Evolutionary conservation across 1,284 basidiomycete species (phyloP), one percentile per base, ranked within the genome.

Genomic region (Sparassis latifolia): DNA sequence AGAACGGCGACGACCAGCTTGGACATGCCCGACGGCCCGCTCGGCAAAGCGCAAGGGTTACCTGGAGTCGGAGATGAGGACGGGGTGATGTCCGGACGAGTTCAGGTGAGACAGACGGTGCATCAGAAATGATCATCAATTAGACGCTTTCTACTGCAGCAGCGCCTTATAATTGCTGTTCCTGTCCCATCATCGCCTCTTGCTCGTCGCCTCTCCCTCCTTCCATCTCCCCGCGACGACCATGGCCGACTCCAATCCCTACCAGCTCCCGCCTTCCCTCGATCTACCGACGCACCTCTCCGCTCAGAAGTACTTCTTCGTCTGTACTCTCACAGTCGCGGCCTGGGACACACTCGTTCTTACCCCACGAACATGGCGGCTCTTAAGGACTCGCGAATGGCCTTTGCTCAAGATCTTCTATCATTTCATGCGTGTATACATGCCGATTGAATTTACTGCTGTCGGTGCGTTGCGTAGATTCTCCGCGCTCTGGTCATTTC

Each of bases 311-410:
- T 91, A 90, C 61, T 89, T 90, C 66, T 80, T 86, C 48, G 88
- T 90, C 52, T 91, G 88, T 71, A 88, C 88, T 0, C 77, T 91
- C 52, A 91, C 88, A 45, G 86, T 91, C 49, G 85, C 88, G 0
- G 88, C 88, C 7, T 90, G 88, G 88, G 88, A 91, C 60, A 83
- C 87, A 33, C 80, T 91, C 57, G 88, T 91, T 28, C 76, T 91
- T 42, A 84, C 82, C 4, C 88, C 88, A 0, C 71, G 88, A 45
- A 82, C 83, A 49, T 90, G 82, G 78, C 77, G 82, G 40, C 78
- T 91, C 49, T 66, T 82, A 57, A 79, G 77, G 61, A 72, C 75
- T n/a, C 71, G 75, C 42, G 80, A 80, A 58, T 90, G 88, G 88
- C 87, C 88, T 0, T 65, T 76, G 0, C 78, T 91, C 62, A 91